Conservation (phyloP, 202 grass and related monocot species). For the Cymbopogon flexuosus region DNA sequence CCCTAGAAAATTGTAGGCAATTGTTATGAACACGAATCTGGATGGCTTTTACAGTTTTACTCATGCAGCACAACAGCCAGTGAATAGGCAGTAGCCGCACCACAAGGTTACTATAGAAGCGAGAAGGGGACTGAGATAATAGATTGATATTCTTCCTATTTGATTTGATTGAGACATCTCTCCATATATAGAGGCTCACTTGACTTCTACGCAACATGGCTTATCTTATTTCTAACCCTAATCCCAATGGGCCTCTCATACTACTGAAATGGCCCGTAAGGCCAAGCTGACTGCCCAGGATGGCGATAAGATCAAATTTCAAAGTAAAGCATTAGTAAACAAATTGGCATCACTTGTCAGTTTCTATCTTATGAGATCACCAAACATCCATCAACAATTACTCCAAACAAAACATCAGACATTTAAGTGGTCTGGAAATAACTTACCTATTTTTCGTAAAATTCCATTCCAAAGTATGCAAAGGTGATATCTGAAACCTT, state of each 20-base stretch:
- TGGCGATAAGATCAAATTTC: background rate
- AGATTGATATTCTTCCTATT: background rate
- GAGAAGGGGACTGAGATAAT: background rate
- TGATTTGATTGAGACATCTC: background rate
- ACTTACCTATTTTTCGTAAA: constrained; percentile 59
- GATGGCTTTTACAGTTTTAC: background rate
- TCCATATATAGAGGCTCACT: background rate
- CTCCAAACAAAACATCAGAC: constrained; percentile 1
- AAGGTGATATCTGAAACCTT: constrained; percentile 79
- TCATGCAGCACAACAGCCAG: background rate
- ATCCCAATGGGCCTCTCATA: background rate
- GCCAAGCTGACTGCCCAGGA: background rate
- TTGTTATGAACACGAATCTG: background rate
- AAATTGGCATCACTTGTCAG: background rate
- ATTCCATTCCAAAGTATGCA: constrained; percentile 55
- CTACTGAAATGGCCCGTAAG: background rate
- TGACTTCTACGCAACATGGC: background rate
- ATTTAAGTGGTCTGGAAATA: constrained; percentile 16
- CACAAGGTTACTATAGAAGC: background rate
- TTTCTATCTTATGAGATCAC: constrained; percentile 25
- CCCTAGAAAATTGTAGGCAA: constrained; percentile 39
- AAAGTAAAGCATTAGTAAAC: constrained; percentile 1
- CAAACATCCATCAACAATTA: background rate
- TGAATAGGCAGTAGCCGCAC: background rate
- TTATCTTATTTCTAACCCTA: background rate